A percentile compares a stretch with the other conserved stretches of the same genome.
Conservation (phyloP, 306 rosid genomes). For the Prunus fruticosa region DNA sequence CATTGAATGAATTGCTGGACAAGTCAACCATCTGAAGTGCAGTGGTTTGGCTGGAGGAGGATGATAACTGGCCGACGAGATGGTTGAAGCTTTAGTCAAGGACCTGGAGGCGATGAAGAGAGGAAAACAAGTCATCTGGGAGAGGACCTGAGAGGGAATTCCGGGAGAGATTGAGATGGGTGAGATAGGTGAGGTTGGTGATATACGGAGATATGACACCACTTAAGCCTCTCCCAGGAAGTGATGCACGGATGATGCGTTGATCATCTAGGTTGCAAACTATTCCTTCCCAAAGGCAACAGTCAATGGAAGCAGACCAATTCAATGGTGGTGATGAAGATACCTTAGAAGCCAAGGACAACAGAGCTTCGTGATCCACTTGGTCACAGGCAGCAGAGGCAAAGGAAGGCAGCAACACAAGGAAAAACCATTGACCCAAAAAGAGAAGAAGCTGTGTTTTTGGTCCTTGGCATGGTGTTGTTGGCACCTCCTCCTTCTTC, state of each 20-base stretch:
- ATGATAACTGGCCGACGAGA: background rate
- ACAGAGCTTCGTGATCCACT: background rate
- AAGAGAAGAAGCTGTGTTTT: background rate
- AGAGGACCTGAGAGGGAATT: background rate
- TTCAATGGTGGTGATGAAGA: conserved; percentile 8
- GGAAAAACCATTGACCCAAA: background rate
- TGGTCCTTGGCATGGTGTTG: no score
- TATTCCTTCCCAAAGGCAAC: conserved; percentile 7
- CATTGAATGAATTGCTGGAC: background rate
- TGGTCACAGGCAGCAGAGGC: background rate
- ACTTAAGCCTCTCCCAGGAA: background rate
- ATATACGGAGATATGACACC: background rate
- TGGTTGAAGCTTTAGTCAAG: conserved; percentile 2
- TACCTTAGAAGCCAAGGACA: background rate
- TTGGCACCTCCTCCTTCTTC: no score
- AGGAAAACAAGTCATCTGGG: background rate
- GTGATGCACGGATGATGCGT: background rate
- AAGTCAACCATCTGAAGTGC: no score
- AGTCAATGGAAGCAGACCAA: background rate
- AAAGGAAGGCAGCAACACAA: background rate
- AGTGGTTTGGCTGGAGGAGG: no score
- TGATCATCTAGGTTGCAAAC: background rate
- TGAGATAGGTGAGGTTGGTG: background rate
- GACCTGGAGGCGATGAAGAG: conserved; percentile 2
- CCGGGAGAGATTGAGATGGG: background rate